Evolutionary conservation across 2,329 filamentous ascomycete species (phyloP), one percentile per base, ranked within the genome.

Genomic region (Leptoxyphium fumago): DNA sequence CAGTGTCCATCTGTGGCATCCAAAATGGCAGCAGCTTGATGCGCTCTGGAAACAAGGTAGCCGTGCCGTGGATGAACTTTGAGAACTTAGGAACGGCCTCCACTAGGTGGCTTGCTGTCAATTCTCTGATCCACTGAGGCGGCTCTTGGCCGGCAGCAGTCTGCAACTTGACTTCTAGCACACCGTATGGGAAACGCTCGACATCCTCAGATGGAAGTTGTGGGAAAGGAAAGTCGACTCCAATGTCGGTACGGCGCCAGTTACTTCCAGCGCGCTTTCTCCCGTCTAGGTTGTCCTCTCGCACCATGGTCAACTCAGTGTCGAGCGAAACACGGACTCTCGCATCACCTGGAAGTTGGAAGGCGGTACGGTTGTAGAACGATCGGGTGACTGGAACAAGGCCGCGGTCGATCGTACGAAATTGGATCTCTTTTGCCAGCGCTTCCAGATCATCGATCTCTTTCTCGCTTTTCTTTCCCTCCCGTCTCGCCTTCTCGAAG

Each of bases 11-110:
- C 65, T 98, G 91, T 1, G 91, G 91, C 71, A 89, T 84, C 91
- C 91, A 98, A 70, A 85, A 98, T 1, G 91, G 91, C 5, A 98
- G 71, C 10, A 98, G 73, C 40, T 95, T 72, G 63, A 98, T 98
- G 44, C 83, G 78, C 39, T 80, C 75, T 0, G 88, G 88, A 62
- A 95, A 93, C 39, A 98, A 67, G 10, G 78, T 84, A 9, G 89
- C 89, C 1, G 82, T 87, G 46, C 91, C 91, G 63, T 98, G 91
- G 46, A 98, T 96, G 63, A 96, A 98, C 67, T 98, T 98, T 58
- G 87, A 95, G 65, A 96, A 98, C 61, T 98, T 98, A 49, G 91
- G 91, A 2, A 98, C 88, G n/a, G 91, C 88, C 66, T 98, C 91
- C 2, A 98, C 91, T 13, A 98, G 73, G 66, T 98, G 91, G 49